phyloP scores from a whole-genome alignment of 2,329 filamentous ascomycete species.

The Helicocarpus griseus region DNA sequence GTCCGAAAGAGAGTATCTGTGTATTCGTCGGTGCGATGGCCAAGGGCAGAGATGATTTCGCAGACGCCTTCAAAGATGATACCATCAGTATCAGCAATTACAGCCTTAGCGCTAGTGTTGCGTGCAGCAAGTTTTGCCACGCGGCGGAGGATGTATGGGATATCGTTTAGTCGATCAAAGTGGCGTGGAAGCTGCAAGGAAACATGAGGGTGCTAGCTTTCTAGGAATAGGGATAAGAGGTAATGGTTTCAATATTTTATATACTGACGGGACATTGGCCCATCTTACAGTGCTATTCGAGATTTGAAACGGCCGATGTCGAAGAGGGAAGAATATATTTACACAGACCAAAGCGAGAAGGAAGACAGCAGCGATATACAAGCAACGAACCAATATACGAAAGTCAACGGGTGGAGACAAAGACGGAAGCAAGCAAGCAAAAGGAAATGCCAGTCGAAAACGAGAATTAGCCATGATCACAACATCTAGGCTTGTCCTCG shows the following conservation, averaged over 20 bases:
- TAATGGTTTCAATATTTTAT: conserved; percentile 17
- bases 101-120: conserved; percentile 92
- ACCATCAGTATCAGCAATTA: conserved; percentile 98
- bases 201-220: too few species aligned
- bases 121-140: conserved; percentile 99
- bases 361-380: not conserved
- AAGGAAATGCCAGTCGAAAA: conserved; percentile 17
- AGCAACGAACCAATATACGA: not conserved
- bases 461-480: conserved; percentile 47
- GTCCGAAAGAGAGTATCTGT: conserved; percentile 81
- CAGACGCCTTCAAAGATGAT: conserved; percentile 88
- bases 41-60: conserved; percentile 91
- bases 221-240: conserved; percentile 14
- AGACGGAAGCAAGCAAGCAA: conserved; percentile 3
- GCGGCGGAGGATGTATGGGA: conserved; percentile 95
- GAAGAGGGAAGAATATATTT: not conserved
- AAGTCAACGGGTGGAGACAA: not conserved
- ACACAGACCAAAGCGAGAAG: not conserved
- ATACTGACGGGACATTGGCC: not conserved
- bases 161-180: conserved; percentile 56
- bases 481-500: conserved; percentile 54
- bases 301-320: not conserved
- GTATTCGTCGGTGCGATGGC: conserved; percentile 99
- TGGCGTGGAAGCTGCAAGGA: not conserved
- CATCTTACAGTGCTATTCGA: not conserved